These are phyloP conservation scores for Candida railenensis DNA, from an alignment of 805 yeast genomes.

Conservation along the genomic window DNA sequence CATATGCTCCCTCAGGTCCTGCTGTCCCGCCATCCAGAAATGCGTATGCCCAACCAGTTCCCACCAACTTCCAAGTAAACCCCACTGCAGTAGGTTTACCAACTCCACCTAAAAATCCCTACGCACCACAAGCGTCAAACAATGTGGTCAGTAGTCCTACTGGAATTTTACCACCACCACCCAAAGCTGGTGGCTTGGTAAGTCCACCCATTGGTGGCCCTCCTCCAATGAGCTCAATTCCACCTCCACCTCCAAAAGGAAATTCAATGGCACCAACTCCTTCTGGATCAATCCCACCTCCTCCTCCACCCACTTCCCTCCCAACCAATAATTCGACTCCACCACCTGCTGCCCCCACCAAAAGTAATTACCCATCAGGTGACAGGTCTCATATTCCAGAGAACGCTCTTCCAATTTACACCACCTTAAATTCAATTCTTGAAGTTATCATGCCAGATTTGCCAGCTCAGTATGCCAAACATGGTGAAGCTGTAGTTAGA, in stretches of 20 bases:
- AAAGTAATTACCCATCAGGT: slow-evolving; percentile 51
- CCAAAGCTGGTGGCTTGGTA: slow-evolving; percentile 12
- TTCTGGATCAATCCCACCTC: slow-evolving; percentile 16
- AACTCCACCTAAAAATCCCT: slow-evolving; percentile 23
- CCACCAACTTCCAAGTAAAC: slow-evolving; percentile 7
- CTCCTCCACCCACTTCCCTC: slow-evolving; percentile 27
- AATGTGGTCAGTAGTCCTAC: slow-evolving; percentile 2
- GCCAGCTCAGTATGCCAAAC: slow-evolving; percentile 72
- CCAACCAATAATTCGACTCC: slow-evolving; percentile 19
- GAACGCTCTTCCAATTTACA: slow-evolving; percentile 55
- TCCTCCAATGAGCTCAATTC: slow-evolving; percentile 2
- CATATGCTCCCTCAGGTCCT: slow-evolving; percentile 23
- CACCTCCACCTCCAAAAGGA: slow-evolving; percentile 12
- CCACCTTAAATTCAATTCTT: slow-evolving; percentile 54
- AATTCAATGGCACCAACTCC: slow-evolving; percentile 6
- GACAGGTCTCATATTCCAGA: slow-evolving; percentile 69
- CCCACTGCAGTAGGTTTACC: slow-evolving; percentile 7
- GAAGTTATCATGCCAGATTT: slow-evolving; percentile 66
- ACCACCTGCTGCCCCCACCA: slow-evolving; percentile 19
- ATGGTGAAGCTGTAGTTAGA: slow-evolving; percentile 77
- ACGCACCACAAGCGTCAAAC: slow-evolving; percentile 17
- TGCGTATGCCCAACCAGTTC: slow-evolving; percentile 24
- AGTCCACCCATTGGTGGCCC: slow-evolving; percentile 11
- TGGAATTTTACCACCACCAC: slow-evolving; percentile 9
- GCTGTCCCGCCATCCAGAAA: slow-evolving; percentile 17